Conservation (phyloP, 2,329 filamentous ascomycete species). For the Hypoxylon sp. region DNA sequence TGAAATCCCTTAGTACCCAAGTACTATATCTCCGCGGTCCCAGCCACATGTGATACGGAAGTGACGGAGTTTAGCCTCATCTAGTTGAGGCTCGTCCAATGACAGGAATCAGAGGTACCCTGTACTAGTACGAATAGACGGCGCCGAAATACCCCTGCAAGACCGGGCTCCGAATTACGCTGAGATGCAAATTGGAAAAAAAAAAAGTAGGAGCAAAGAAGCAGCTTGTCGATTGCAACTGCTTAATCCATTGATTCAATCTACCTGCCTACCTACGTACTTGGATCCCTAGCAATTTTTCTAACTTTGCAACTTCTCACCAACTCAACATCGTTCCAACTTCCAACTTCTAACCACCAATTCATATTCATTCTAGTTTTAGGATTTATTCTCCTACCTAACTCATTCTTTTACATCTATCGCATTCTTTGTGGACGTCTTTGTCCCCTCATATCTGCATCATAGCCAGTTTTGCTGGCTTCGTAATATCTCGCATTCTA, state of each 20-base stretch:
- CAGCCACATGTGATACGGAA: no score
- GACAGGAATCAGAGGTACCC: no score
- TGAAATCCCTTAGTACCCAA: no score
- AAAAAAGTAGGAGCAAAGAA: conserved; percentile 1
- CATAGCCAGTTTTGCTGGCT: conserved; percentile 5
- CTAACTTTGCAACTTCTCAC: conserved; percentile 24
- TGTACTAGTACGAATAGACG: no score
- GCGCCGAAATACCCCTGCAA: conserved; percentile 24
- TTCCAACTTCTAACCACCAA: not conserved
- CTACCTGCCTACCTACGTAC: conserved; percentile 31
- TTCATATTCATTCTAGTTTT: not conserved
- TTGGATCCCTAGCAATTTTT: conserved; percentile 35
- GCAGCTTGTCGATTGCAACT: no score
- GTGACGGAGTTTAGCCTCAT: no score
- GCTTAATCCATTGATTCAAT: no score
- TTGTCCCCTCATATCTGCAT: conserved; percentile 17
- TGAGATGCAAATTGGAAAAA: conserved; percentile 12
- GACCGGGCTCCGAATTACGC: conserved; percentile 33
- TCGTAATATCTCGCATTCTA: conserved; percentile 29
- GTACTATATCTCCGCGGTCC: no score
- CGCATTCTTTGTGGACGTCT: conserved; percentile 17
- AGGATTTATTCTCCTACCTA: no score
- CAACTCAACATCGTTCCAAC: conserved; percentile 13
- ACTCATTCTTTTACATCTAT: not conserved
- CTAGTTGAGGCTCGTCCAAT: no score